Percentiles rank a stretch among this genome's conserved stretches.
These are phyloP conservation scores for Hyaloscypha variabilis DNA, from an alignment of 495 filamentous ascomycete genomes.

Conservation along the genomic window DNA sequence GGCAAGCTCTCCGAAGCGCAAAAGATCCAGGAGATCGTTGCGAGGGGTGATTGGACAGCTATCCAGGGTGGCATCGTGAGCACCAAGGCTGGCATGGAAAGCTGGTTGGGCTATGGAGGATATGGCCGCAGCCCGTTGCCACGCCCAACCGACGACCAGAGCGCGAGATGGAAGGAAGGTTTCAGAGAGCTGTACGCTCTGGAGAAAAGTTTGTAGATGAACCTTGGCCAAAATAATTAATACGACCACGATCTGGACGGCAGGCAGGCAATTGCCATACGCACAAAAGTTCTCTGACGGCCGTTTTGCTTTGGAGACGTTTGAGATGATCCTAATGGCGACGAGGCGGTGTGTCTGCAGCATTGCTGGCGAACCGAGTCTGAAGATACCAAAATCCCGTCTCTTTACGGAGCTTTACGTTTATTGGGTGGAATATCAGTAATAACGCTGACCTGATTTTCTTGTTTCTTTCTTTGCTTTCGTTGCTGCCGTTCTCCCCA, in stretches of 20 bases:
- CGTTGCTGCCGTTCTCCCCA: not conserved
- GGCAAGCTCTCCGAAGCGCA: slow-evolving; percentile 75
- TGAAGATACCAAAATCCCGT: not conserved
- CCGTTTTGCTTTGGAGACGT: not conserved
- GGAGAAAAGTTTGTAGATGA: slow-evolving; percentile 47
- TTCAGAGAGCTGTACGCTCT: slow-evolving; percentile 76
- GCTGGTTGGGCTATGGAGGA: slow-evolving; percentile 78
- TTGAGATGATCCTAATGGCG: not conserved
- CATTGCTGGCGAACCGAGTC: slow-evolving; percentile 2
- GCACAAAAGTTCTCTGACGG: not conserved
- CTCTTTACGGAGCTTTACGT: slow-evolving; percentile 2
- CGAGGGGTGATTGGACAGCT: slow-evolving; percentile 83
- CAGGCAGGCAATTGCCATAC: not conserved
- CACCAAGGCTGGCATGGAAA: slow-evolving; percentile 78
- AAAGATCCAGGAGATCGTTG: slow-evolving; percentile 77
- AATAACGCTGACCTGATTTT: not conserved
- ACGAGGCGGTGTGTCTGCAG: not conserved
- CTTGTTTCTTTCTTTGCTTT: slow-evolving; percentile 4
- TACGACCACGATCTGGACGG: slow-evolving; percentile 2
- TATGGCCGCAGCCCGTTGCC: slow-evolving; percentile 78
- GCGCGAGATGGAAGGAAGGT: slow-evolving; percentile 63
- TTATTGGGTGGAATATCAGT: slow-evolving; percentile 1
- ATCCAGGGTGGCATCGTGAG: slow-evolving; percentile 87
- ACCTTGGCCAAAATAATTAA: not conserved
- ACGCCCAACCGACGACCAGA: slow-evolving; percentile 61